Evolutionary conservation across 176 grass and related monocot species (phyloP).

Genomic region (Paspalum notatum): DNA sequence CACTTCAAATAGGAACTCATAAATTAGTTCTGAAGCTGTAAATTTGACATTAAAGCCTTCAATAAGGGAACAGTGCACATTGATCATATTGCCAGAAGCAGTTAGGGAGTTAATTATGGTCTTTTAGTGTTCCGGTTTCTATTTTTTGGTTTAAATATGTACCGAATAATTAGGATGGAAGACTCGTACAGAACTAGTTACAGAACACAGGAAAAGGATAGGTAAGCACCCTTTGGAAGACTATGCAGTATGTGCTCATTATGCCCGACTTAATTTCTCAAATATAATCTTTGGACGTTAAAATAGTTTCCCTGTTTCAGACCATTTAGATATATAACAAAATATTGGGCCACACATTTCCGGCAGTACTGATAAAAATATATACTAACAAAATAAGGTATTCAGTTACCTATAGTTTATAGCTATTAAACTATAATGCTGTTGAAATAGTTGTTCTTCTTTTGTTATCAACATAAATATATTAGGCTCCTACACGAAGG

Average conservation of each 20-base stretch:
- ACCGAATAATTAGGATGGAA: constrained; percentile 6
- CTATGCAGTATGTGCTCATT: not conserved
- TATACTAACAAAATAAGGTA: constrained; percentile 25
- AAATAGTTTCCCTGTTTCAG: not conserved
- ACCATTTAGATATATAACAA: constrained; percentile 8
- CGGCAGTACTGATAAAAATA: constrained; percentile 5
- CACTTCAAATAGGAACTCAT: constrained; percentile 51
- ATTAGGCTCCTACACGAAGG: not conserved
- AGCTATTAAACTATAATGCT: constrained; percentile 22
- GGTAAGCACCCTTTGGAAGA: not conserved
- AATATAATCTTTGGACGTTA: not conserved
- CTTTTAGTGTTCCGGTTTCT: constrained; percentile 22
- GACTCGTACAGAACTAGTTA: too few relatives aligned
- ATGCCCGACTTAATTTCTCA: not conserved
- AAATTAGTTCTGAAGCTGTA: constrained; percentile 32
- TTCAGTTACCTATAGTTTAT: not conserved
- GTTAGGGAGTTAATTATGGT: not conserved
- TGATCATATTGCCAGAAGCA: constrained; percentile 6
- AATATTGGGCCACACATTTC: not conserved
- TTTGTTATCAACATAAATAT: not conserved
- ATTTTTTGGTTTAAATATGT: constrained; percentile 30
- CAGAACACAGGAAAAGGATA: constrained; percentile 26
- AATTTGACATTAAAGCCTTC: not conserved
- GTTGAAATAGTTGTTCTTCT: not conserved
- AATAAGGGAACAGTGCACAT: constrained; percentile 1